A percentile compares a stretch with the other conserved stretches of the same genome.
Conservation (phyloP, 2,329 filamentous ascomycete genomes). For the Colletotrichum lupini region DNA sequence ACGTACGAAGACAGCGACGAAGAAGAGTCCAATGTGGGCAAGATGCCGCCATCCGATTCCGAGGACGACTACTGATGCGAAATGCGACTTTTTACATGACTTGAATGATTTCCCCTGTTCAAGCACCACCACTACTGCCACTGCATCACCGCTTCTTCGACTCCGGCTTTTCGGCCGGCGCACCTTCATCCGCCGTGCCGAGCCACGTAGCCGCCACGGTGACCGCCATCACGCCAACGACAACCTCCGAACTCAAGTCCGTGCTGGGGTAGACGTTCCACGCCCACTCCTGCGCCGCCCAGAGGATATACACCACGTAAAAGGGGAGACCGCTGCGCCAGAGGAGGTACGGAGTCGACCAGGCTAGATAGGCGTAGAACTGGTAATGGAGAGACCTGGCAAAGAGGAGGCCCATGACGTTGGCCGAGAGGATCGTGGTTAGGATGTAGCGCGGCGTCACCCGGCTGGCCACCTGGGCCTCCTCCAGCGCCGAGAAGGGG, state of each 20-base stretch:
- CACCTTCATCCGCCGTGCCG: slow-evolving; percentile 59
- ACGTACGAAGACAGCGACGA: slow-evolving; percentile 75
- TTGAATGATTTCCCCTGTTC: neutral
- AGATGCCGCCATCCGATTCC: slow-evolving; percentile 85
- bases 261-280: slow-evolving; percentile 96
- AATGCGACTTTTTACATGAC: slow-evolving; percentile 9
- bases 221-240: slow-evolving; percentile 76
- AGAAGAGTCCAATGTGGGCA: slow-evolving; percentile 83
- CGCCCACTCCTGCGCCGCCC: slow-evolving; percentile 86
- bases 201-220: slow-evolving; percentile 74
- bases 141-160: slow-evolving; percentile 36
- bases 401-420: slow-evolving; percentile 84
- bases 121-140: neutral
- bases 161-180: slow-evolving; percentile 37
- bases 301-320: slow-evolving; percentile 73
- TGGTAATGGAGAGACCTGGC: slow-evolving; percentile 93
- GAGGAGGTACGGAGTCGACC: slow-evolving; percentile 87
- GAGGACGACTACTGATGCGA: slow-evolving; percentile 67
- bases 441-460: slow-evolving; percentile 80
- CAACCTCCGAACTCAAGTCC: slow-evolving; percentile 63
- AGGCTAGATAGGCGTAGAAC: slow-evolving; percentile 92
- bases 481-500: slow-evolving; percentile 62
- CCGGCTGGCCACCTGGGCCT: slow-evolving; percentile 64
- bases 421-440: slow-evolving; percentile 80
- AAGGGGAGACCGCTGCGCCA: slow-evolving; percentile 82